phyloP scores from a whole-genome alignment of 495 filamentous ascomycete genomes.

The Friedmanniomyces simplex region DNA sequence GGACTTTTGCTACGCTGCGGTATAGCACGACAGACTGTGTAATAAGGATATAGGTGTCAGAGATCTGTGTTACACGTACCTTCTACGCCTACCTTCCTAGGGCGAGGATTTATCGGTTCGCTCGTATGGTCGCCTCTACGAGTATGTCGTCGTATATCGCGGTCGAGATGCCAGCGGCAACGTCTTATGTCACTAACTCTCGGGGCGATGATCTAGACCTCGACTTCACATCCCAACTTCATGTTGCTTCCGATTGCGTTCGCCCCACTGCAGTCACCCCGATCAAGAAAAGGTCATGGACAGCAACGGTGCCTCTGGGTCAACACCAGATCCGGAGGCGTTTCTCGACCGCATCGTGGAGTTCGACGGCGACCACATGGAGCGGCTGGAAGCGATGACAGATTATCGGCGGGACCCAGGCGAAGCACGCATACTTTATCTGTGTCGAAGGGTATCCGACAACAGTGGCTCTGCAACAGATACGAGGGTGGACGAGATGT shows the following conservation, averaged over 20 bases:
- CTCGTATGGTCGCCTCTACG: no score
- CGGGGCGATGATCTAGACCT: neutral
- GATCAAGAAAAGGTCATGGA: neutral
- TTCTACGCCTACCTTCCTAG: no score
- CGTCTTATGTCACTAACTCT: no score
- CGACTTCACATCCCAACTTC: neutral
- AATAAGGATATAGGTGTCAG: no score
- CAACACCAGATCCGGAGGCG: neutral
- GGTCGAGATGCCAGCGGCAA: no score
- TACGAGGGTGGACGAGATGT: neutral
- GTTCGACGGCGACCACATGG: neutral
- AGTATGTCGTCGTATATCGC: no score
- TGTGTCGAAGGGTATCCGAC: neutral
- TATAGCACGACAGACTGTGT: no score
- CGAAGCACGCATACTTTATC: conserved; percentile 14
- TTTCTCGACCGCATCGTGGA: conserved; percentile 5
- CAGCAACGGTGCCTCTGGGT: neutral
- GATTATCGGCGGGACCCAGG: conserved; percentile 16
- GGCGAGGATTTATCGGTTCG: no score
- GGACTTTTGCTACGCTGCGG: no score
- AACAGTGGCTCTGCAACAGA: neutral
- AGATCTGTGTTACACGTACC: no score
- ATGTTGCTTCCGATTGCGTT: neutral
- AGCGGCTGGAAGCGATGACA: conserved; percentile 12
- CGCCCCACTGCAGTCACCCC: neutral